A percentile compares a stretch with the other conserved stretches of the same genome.
phyloP scores from a whole-genome alignment of 805 yeast genomes.

The Cyberlindnera euphorbiiphila region DNA sequence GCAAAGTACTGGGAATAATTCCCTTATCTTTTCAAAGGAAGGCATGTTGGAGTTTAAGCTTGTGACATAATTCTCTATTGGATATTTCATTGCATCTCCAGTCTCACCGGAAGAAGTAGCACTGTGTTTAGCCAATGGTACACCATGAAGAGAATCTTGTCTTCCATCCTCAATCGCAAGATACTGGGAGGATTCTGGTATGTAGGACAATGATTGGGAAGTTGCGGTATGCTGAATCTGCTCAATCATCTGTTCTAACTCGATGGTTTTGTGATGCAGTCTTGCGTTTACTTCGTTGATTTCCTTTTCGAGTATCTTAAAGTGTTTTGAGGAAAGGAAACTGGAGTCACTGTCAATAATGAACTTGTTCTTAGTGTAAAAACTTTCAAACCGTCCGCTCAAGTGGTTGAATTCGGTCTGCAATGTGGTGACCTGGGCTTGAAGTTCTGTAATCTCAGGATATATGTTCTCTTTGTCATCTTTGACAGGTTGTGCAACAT shows the following conservation, averaged over 20 bases:
- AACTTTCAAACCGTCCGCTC: conserved; percentile 9
- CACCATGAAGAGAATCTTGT: conserved; percentile 10
- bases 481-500: neutral
- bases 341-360: conserved; percentile 13
- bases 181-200: no score
- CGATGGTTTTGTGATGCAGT: conserved; percentile 5
- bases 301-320: conserved; percentile 22
- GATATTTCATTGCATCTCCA: conserved; percentile 7
- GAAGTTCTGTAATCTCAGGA: neutral
- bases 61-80: conserved; percentile 3
- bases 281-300: conserved; percentile 15
- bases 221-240: no score
- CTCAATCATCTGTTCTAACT: conserved; percentile 9
- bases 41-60: neutral
- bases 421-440: conserved; percentile 1
- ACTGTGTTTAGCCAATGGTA: conserved; percentile 5
- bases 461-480: neutral
- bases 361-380: conserved; percentile 17
- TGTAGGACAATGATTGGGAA: no score
- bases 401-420: conserved; percentile 6
- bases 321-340: conserved; percentile 18
- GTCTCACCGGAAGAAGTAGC: conserved; percentile 5
- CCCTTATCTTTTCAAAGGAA: neutral
- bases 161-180: no score
- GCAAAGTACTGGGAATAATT: conserved; percentile 1